phyloP scores from a whole-genome alignment of 768 basidiomycete genomes.

The Boletus coccyginus region DNA sequence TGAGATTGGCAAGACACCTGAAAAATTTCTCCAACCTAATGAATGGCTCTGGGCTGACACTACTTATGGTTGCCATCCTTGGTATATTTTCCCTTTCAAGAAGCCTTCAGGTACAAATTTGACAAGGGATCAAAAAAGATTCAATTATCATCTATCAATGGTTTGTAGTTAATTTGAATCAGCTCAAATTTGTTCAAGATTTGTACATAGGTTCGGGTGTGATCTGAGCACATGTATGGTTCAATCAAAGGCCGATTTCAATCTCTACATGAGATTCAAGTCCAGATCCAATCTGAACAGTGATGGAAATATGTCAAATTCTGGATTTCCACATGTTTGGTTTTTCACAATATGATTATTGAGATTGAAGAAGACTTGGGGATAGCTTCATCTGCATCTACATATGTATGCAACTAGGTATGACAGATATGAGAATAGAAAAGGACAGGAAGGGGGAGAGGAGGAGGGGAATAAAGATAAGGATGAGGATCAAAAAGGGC shows the following conservation, averaged over 20 bases:
- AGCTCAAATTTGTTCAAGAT: too few species aligned
- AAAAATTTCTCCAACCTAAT: not conserved
- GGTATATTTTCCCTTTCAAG: constrained; percentile 28
- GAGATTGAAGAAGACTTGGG: constrained; percentile 4
- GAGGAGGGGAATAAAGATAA: not conserved
- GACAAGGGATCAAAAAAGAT: constrained; percentile 12
- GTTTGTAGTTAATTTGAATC: too few species aligned
- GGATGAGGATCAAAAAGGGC: not conserved
- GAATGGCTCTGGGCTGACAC: constrained; percentile 15
- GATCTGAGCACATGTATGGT: constrained; percentile 6
- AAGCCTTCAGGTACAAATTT: constrained; percentile 9
- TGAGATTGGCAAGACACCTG: not conserved
- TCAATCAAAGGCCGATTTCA: constrained; percentile 9
- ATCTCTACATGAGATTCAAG: not conserved
- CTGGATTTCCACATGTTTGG: not conserved
- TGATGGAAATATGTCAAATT: not conserved
- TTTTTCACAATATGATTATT: constrained; percentile 13
- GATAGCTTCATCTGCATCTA: not conserved
- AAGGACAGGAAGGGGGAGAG: not conserved
- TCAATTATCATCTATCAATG: not conserved
- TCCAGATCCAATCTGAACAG: constrained; percentile 2
- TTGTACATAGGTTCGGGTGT: constrained; percentile 2
- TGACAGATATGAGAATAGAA: not conserved
- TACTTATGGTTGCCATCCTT: constrained; percentile 6
- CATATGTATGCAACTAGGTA: not conserved